These are phyloP conservation scores for Neofusicoccum cordaticola DNA, from an alignment of 2,329 filamentous ascomycete species.

Conservation along the genomic window DNA sequence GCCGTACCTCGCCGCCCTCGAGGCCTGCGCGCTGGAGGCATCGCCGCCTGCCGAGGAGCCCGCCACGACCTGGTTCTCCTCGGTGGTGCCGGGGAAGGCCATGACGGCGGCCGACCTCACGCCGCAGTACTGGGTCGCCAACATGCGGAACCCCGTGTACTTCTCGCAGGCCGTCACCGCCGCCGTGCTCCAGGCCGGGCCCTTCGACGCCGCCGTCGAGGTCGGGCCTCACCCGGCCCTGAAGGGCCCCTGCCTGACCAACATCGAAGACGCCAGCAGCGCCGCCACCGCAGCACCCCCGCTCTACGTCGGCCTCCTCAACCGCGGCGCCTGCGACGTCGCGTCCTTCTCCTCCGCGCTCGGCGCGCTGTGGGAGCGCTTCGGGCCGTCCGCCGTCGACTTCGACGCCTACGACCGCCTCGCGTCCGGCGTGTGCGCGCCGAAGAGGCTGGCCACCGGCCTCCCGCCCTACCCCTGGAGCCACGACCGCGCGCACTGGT, in stretches of 20 bases:
- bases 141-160: constrained; percentile 45
- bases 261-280: neutral
- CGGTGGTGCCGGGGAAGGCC: neutral
- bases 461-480: constrained; percentile 29
- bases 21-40: neutral
- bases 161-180: constrained; percentile 34
- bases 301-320: constrained; percentile 9
- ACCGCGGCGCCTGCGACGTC: constrained; percentile 22
- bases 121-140: constrained; percentile 45
- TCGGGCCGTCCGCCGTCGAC: constrained; percentile 20
- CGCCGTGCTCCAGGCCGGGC: neutral
- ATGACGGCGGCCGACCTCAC: constrained; percentile 19
- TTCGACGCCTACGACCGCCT: constrained; percentile 24
- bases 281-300: neutral
- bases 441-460: constrained; percentile 19
- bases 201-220: constrained; percentile 39
- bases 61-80: neutral
- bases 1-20: neutral
- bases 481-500: constrained; percentile 24
- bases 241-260: constrained; percentile 40
- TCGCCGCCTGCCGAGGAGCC: neutral
- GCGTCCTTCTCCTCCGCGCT: neutral
- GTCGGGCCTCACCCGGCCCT: constrained; percentile 48
- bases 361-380: constrained; percentile 18
- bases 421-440: neutral